Evolutionary conservation across 2,329 filamentous ascomycete species (phyloP).

Genomic region (Colletotrichum sp.): DNA sequence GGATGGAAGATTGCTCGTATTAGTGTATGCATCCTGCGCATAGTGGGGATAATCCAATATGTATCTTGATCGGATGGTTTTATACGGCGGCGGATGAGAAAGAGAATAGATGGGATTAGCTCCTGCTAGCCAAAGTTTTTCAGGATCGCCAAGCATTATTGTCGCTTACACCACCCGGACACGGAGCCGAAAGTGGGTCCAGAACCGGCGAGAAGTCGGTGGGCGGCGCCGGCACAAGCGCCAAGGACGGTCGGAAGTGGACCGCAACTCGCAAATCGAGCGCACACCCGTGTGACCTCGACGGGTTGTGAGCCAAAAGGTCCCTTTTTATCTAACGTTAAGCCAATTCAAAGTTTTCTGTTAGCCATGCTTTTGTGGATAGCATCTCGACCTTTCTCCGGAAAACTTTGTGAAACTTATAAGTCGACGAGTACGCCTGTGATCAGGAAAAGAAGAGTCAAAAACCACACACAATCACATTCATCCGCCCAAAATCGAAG

Average conservation of each 20-base stretch:
- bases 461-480: not conserved
- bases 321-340: not conserved
- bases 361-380: not conserved
- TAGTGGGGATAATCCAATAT: not conserved
- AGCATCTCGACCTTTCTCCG: not conserved
- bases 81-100: not conserved
- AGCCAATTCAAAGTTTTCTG: not conserved
- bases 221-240: not conserved
- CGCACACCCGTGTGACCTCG: not conserved
- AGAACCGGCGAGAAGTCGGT: not conserved
- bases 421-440: not conserved
- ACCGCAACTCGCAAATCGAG: not conserved
- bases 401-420: not conserved
- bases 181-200: not conserved
- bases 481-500: not conserved
- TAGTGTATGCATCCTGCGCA: not conserved
- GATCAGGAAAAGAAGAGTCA: not conserved
- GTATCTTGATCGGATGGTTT: accelerated
- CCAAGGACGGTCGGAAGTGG: not conserved
- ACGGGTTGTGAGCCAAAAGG: not conserved
- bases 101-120: not conserved
- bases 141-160: not conserved
- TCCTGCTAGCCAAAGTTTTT: not conserved
- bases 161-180: not conserved
- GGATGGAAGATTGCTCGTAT: not conserved